These are phyloP conservation scores for Tetratostichococcus sp. DNA, from an alignment of 139 green algal genomes.

Conservation along the genomic window DNA sequence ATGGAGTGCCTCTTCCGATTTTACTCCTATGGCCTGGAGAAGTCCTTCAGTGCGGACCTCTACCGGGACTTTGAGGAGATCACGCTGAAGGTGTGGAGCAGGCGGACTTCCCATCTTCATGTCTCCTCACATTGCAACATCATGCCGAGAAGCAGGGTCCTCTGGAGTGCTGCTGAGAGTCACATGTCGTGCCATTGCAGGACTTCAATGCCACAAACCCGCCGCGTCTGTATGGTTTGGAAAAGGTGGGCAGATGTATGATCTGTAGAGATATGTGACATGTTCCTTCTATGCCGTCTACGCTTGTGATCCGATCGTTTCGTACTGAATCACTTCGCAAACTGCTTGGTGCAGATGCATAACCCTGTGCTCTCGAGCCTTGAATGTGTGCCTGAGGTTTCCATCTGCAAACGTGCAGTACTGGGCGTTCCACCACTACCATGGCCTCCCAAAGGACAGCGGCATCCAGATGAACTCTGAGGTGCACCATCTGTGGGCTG, in stretches of 20 bases:
- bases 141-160: too few relatives aligned
- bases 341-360: constrained; percentile 27
- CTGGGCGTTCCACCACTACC: constrained; percentile 93
- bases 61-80: constrained; percentile 90
- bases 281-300: too few relatives aligned
- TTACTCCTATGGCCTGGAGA: constrained; percentile 92
- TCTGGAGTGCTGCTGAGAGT: too few relatives aligned
- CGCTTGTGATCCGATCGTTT: too few relatives aligned
- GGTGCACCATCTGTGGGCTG: too few relatives aligned
- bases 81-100: constrained; percentile 58
- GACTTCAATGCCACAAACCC: constrained; percentile 52
- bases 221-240: constrained; percentile 89
- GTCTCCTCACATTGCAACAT: too few relatives aligned
- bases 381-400: too few relatives aligned
- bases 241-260: constrained; percentile 70
- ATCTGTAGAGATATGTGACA: too few relatives aligned
- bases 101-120: background rate
- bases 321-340: constrained; percentile 80
- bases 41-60: constrained; percentile 55
- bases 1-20: constrained; percentile 94
- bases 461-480: constrained; percentile 43
- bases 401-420: constrained; percentile 20
- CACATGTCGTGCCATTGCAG: too few relatives aligned
- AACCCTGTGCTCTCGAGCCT: too few relatives aligned
- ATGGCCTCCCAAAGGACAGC: constrained; percentile 55